Evolutionary conservation across 768 basidiomycete species (phyloP), one percentile per base, ranked within the genome.

Genomic region (Roridomyces roridus): DNA sequence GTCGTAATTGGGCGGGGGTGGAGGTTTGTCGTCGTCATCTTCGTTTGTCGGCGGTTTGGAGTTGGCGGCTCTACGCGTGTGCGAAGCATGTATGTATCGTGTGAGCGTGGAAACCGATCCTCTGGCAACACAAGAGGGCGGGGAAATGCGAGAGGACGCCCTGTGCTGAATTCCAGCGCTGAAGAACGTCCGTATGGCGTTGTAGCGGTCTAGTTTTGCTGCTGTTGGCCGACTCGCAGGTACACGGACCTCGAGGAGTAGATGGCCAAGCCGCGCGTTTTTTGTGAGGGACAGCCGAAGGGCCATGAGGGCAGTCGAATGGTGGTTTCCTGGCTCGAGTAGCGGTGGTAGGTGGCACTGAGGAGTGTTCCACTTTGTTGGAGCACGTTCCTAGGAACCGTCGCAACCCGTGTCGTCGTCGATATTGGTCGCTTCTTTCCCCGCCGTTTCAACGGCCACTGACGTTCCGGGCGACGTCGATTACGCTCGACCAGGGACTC

Each of bases 151-250:
- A 31, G 29, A 31, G 29, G 54, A 55, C n/a, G 57, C 46, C 43
- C 61, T 57, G 36, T 59, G 63, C 1, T 14, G 29, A 36, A 64
- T 29, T 37, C 74, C 73, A 17, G 66, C 65, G 34, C 67, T 77
- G 74, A 89, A 88, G 70, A 88, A 88, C 48, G 69, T 74, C 41
- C 85, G 75, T 51, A 89, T 88, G 46, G 76, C 68, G 36, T 66
- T 77, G 69, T 89, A 89, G 46, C 87, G 83, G 68, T 86, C 85
- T 47, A 85, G 49, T 51, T 54, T 64, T 50, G 43, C 68, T 63
- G 37, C 68, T 64, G 0, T 65, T 62, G 21, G 66, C 51, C 46
- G 51, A n/a, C 41, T 43, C 34, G 40, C 39, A 11, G 51, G 12
- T 31, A 25, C n/a, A 37, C 40, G 24, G 20, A 45, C 17, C 41